Base-by-base conservation (phyloP, 1,284 basidiomycete genomes). In the Sparassis latifolia region DNA sequence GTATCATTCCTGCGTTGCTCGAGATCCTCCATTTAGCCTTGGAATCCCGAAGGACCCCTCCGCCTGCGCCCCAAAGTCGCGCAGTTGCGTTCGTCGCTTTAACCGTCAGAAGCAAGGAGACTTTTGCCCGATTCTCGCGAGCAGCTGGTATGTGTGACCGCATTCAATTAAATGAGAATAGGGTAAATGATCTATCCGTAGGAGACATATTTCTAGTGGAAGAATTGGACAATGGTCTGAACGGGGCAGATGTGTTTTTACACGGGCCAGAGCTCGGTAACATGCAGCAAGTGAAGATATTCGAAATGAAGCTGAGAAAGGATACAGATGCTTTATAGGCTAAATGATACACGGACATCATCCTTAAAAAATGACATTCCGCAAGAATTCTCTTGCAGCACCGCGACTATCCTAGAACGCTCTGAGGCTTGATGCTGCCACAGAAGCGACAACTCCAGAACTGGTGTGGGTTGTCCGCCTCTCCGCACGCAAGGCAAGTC, bases 371-470 rank as follows among this genome's bases (percentile, higher is more conserved):
- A 37, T 37, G 35, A 6, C 35, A 37, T 20, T 20, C 20, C 20
- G 20, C 20, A 20, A 20, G 35, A 7, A 6, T 37, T 7, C 35
- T 37, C 35, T 6, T 12, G 6, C 35, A 37, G 35, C 35, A 7
- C 35, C 35, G 35, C 12, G 12, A 7, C 35, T 12, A 37, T 37
- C 35, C 6, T 6, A 37, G 35, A 7, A 12, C 35, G 12, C 52
- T 53, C 10, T 41, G 52, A 12, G 68, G 64, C 66, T 89, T 89
- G 53, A 90, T 73, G 39, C 71, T 68, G 7, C 88, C 88, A 61
- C 90, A 92, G 53, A 74, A 77, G 10, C 68, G 65, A 69, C 91
- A 93, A 48, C 79, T 84, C 89, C 87, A 92, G 55, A 82, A 79
- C 30, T 82, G 75, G 57, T 79, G 75, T 3, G 77, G 74, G 60